phyloP scores from a whole-genome alignment of 306 rosid genomes.

The Elaeagnus macrophylla region DNA sequence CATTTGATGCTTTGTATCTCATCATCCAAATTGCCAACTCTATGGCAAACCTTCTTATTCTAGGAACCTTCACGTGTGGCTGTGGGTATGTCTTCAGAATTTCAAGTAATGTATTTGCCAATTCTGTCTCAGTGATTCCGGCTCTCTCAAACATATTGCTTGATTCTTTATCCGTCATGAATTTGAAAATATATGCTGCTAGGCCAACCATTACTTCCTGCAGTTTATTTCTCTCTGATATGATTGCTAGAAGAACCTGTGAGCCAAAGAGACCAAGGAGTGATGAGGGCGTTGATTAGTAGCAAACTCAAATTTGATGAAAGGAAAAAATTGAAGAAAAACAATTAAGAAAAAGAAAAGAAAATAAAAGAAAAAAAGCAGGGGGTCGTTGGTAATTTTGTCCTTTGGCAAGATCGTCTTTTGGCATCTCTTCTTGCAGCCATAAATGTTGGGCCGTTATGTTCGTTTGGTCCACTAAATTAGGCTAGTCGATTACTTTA shows the following conservation, averaged over 20 bases:
- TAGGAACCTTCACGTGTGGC: conserved; percentile 69
- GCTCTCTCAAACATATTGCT: conserved; percentile 43
- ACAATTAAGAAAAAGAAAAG: too few relatives aligned
- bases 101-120: conserved; percentile 44
- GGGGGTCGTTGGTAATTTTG: too few relatives aligned
- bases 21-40: conserved; percentile 92
- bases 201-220: conserved; percentile 96
- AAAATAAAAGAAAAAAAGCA: too few relatives aligned
- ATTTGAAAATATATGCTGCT: conserved; percentile 56
- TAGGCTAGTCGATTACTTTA: too few relatives aligned
- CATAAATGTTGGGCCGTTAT: too few relatives aligned
- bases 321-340: too few relatives aligned
- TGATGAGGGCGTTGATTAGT: neutral
- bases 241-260: conserved; percentile 57
- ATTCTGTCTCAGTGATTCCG: conserved; percentile 44
- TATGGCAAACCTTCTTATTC: conserved; percentile 74
- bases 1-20: conserved; percentile 48
- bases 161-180: conserved; percentile 59
- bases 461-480: too few relatives aligned
- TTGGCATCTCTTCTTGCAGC: too few relatives aligned
- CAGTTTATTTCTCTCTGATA: conserved; percentile 58
- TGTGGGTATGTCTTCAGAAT: conserved; percentile 51
- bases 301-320: neutral
- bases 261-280: conserved; percentile 10
- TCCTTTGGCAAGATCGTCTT: too few relatives aligned